Conservation (phyloP, 2,329 filamentous ascomycete genomes). For the Cyclaneusma minus region DNA sequence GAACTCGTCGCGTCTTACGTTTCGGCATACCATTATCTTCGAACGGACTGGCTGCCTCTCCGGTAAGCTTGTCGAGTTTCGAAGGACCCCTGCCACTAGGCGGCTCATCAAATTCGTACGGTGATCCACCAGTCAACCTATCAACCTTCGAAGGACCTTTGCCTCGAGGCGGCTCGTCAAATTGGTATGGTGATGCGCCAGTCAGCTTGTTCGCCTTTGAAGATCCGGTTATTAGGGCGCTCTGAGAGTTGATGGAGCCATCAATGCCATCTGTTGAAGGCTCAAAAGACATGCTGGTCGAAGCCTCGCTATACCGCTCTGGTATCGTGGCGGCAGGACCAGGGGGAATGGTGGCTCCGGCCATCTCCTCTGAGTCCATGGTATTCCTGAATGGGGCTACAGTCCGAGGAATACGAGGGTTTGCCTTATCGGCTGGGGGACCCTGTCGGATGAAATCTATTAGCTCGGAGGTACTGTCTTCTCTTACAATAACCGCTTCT, state of each 20-base stretch:
- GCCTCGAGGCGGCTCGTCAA: constrained; percentile 34
- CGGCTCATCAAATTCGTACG: constrained; percentile 11
- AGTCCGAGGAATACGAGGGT: constrained; percentile 63
- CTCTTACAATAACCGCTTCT: constrained; percentile 46
- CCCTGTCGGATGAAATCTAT: constrained; percentile 93
- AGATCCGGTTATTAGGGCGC: constrained; percentile 37
- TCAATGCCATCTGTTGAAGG: constrained; percentile 39
- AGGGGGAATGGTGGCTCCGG: constrained; percentile 33
- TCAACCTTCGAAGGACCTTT: constrained; percentile 19
- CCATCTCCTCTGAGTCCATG: constrained; percentile 71
- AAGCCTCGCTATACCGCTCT: constrained; percentile 32
- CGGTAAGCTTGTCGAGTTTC: too few species aligned
- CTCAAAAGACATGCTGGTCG: constrained; percentile 14
- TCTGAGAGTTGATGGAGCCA: constrained; percentile 31
- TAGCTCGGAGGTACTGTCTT: constrained; percentile 64
- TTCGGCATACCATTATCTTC: constrained; percentile 38
- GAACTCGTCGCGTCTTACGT: constrained; percentile 62
- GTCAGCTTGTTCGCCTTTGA: constrained; percentile 40
- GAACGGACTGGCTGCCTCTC: too few species aligned
- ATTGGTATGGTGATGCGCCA: constrained; percentile 15
- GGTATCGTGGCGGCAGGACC: constrained; percentile 42
- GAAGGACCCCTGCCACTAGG: too few species aligned
- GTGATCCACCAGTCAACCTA: background rate
- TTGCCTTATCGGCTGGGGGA: constrained; percentile 41
- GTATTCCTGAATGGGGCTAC: constrained; percentile 75